These are phyloP conservation scores for Aphanomyces invadans DNA, from an alignment of 352 stramenopile species.

Conservation along the genomic window DNA sequence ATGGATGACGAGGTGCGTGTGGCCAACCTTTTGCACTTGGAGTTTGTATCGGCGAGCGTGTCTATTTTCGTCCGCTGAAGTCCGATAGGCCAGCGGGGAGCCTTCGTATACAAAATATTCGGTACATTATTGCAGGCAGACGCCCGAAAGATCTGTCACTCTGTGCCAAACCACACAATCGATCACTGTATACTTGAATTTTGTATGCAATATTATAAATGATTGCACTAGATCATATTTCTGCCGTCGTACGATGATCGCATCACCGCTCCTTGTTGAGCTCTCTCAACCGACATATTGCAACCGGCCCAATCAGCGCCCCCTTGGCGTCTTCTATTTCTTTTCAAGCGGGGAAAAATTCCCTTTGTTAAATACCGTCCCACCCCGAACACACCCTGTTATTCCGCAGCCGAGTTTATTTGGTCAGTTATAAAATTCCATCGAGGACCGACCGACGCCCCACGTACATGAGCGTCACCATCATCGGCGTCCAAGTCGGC, in stretches of 20 bases:
- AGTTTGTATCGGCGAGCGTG: background rate
- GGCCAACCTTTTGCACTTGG: background rate
- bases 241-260: background rate
- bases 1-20: no score
- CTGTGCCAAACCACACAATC: no score
- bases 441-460: no score
- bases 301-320: background rate
- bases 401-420: conserved; percentile 14
- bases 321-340: background rate
- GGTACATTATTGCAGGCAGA: no score
- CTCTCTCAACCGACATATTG: background rate
- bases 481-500: conserved; percentile 14
- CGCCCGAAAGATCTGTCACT: no score
- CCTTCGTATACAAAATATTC: no score
- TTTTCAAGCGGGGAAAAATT: conserved; percentile 9
- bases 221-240: background rate
- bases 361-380: background rate
- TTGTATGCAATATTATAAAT: background rate
- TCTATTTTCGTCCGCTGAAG: background rate
- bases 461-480: conserved; percentile 9
- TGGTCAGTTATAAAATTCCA: background rate
- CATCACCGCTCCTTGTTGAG: background rate
- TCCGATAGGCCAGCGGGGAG: no score
- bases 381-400: conserved; percentile 7
- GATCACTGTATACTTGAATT: no score